Conservation (phyloP, 2,329 filamentous ascomycete species). For the Trichoderma sp. region DNA sequence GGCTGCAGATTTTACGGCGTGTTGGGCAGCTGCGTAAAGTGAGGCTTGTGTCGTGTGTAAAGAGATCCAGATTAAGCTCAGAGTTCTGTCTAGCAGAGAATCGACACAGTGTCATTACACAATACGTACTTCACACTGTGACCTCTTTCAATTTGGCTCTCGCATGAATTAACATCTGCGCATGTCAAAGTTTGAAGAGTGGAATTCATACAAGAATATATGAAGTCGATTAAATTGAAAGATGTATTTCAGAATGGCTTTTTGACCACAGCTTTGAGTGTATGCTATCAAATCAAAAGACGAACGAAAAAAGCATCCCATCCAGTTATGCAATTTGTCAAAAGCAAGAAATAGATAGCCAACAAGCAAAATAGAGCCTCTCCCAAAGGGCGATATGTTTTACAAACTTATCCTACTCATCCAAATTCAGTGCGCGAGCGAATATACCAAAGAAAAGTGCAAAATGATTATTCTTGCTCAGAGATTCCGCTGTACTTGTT, state of each 20-base stretch:
- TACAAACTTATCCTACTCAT: not conserved
- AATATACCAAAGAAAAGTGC: not conserved
- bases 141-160: too few relatives aligned
- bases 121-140: not conserved
- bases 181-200: not conserved
- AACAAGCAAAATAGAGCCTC: not conserved
- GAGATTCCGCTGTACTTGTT: slow-evolving; percentile 60
- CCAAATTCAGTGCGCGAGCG: not conserved
- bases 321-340: not conserved
- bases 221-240: not conserved
- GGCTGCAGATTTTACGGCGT: not conserved
- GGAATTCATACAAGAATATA: not conserved
- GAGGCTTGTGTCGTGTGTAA: slow-evolving; percentile 5
- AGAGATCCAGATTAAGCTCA: not conserved
- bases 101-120: not conserved
- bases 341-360: not conserved
- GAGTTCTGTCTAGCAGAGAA: not conserved
- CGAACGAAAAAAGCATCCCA: not conserved
- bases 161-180: not conserved
- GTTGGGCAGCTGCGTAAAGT: not conserved
- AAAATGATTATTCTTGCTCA: slow-evolving; percentile 26
- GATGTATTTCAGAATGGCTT: not conserved
- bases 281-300: not conserved
- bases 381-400: not conserved
- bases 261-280: not conserved